Percentiles rank a stretch among this genome's conserved stretches.
Conservation (phyloP, 129 eudicot species). For the Heracleum sosnowskyi region DNA sequence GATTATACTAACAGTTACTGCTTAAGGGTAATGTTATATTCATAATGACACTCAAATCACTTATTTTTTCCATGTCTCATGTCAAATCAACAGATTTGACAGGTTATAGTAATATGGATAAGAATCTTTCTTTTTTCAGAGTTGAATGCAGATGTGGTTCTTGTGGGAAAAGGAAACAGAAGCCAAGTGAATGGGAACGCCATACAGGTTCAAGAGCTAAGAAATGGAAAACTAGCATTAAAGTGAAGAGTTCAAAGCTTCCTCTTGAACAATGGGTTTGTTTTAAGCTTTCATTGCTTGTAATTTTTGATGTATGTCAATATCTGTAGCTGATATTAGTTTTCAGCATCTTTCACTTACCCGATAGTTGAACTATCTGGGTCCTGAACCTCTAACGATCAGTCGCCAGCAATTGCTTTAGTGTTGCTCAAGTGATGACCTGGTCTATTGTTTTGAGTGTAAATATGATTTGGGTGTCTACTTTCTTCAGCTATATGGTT, state of each 20-base stretch:
- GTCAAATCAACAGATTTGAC: not conserved
- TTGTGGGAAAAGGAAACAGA: constrained; percentile 66
- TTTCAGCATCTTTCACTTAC: not conserved
- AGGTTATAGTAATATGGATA: not conserved
- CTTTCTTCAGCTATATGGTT: not conserved
- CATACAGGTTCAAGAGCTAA: constrained; percentile 87
- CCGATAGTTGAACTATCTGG: not conserved
- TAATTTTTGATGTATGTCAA: not conserved
- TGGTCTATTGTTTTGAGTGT: not conserved
- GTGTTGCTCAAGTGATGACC: not conserved
- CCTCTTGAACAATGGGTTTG: constrained; percentile 70
- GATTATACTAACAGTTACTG: not conserved
- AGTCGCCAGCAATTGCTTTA: not conserved
- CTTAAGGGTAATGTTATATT: not conserved
- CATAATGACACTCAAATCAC: not conserved
- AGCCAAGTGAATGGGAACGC: constrained; percentile 75
- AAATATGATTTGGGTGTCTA: not conserved
- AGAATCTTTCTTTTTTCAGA: constrained; percentile 29
- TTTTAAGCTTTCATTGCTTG: not conserved
- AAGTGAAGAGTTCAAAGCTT: constrained; percentile 55
- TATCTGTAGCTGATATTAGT: not conserved
- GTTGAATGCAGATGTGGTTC: constrained; percentile 85
- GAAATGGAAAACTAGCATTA: constrained; percentile 81
- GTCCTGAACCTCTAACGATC: not conserved
- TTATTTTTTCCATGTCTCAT: not conserved